Evolutionary conservation across 208 protist genomes (phyloP).

Genomic region (Naegleria fowleri): DNA sequence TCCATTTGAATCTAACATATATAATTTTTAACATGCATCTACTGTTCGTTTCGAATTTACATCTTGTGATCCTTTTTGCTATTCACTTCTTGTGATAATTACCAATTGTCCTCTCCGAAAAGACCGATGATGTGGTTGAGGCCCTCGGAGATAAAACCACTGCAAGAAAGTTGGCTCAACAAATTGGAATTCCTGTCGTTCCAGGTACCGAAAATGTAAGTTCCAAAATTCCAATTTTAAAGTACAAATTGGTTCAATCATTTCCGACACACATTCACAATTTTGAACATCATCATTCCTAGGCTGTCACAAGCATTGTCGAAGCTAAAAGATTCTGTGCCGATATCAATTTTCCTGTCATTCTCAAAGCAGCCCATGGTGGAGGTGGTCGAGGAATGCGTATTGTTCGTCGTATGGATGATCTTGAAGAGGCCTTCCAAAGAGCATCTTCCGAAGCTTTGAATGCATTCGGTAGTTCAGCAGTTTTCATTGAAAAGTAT

Average conservation of each 20-base stretch:
- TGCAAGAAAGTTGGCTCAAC: constrained; percentile 74
- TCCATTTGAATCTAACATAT: too few species aligned
- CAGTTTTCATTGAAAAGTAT: constrained; percentile 84
- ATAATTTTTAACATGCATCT: too few species aligned
- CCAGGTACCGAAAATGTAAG: constrained; percentile 69
- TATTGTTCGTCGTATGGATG: constrained; percentile 57
- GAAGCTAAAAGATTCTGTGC: background rate
- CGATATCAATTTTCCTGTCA: constrained; percentile 77
- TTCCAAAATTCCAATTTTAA: constrained; percentile 51
- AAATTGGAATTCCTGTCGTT: constrained; percentile 76
- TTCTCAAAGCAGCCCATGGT: constrained; percentile 89
- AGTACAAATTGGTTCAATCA: constrained; percentile 51
- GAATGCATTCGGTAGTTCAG: constrained; percentile 79
- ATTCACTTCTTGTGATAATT: too few species aligned
- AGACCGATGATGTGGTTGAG: constrained; percentile 67
- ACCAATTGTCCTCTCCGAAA: too few species aligned
- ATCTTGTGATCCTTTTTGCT: too few species aligned
- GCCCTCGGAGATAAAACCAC: constrained; percentile 86
- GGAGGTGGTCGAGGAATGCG: constrained; percentile 73
- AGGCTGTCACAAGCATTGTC: background rate
- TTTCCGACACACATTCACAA: too few species aligned
- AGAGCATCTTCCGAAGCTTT: constrained; percentile 70
- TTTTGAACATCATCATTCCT: too few species aligned
- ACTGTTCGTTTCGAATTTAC: too few species aligned
- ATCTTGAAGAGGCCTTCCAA: constrained; percentile 57